Conservation (phyloP, 495 filamentous ascomycete genomes). For the Annulohypoxylon nitens region DNA sequence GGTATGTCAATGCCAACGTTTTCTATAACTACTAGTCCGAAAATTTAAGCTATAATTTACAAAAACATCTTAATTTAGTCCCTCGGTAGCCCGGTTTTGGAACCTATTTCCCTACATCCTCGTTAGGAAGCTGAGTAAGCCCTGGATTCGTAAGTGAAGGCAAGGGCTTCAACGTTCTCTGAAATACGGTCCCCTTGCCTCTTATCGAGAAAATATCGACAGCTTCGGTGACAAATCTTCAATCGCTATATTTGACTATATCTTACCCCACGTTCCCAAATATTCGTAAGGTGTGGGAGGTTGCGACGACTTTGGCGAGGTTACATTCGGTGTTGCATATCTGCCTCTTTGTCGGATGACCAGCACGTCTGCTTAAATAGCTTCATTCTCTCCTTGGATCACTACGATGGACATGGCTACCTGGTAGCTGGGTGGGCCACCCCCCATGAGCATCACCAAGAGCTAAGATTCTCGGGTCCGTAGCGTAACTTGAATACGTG, state of each 20-base stretch:
- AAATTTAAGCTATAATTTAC: not conserved
- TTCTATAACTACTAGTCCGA: not conserved
- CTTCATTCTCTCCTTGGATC: not conserved
- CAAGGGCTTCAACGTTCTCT: not conserved
- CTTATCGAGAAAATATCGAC: not conserved
- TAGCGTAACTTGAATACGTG: not conserved
- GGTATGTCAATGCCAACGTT: not conserved
- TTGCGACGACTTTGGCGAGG: constrained; percentile 21
- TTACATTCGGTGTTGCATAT: constrained; percentile 1
- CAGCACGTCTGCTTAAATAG: not conserved
- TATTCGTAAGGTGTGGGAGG: not conserved
- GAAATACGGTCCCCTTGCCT: constrained; percentile 5
- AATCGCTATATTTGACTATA: not conserved
- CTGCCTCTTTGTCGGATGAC: constrained; percentile 8
- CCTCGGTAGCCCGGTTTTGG: not conserved
- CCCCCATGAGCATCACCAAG: constrained; percentile 4
- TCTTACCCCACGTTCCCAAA: constrained; percentile 19
- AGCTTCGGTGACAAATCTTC: not conserved
- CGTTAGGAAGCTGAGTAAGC: not conserved
- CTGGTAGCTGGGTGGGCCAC: constrained; percentile 15
- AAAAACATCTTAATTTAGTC: not conserved
- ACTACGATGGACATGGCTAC: constrained; percentile 5
- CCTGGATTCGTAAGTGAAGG: not conserved
- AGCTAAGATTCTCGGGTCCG: constrained; percentile 3
- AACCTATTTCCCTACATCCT: not conserved